These are phyloP conservation scores for Thelephora ganbajun DNA, from an alignment of 768 basidiomycete genomes.

Conservation along the genomic window DNA sequence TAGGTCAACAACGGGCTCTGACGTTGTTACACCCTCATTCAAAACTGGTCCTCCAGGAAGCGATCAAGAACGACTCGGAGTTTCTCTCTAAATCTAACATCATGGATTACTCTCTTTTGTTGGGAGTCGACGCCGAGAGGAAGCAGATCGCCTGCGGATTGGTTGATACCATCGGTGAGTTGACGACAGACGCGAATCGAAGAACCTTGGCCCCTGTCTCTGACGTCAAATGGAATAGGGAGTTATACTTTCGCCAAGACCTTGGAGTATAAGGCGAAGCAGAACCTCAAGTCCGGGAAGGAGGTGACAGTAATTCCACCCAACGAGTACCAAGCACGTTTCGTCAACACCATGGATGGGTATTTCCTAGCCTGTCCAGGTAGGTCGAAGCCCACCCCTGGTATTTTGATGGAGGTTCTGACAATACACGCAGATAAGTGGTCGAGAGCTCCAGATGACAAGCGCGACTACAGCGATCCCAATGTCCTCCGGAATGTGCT, in stretches of 20 bases:
- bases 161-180: conserved; percentile 66
- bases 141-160: conserved; percentile 66
- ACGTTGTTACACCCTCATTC: conserved; percentile 61
- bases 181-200: neutral
- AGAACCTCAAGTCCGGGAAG: conserved; percentile 52
- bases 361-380: conserved; percentile 74
- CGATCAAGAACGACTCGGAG: conserved; percentile 55
- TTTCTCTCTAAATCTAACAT: conserved; percentile 66
- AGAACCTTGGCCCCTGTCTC: neutral
- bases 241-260: conserved; percentile 82
- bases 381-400: conserved; percentile 13
- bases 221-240: conserved; percentile 23
- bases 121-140: conserved; percentile 54
- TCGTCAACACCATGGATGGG: conserved; percentile 53
- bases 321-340: conserved; percentile 65
- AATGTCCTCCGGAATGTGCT: conserved; percentile 19
- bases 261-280: conserved; percentile 76
- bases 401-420: neutral
- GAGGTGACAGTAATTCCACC: conserved; percentile 75
- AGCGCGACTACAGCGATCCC: conserved; percentile 14
- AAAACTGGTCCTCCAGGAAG: conserved; percentile 55
- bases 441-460: conserved; percentile 22
- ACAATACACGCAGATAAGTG: conserved; percentile 19
- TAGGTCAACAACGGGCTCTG: conserved; percentile 51
- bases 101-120: conserved; percentile 79